Evolutionary conservation across 768 basidiomycete genomes (phyloP).

Genomic region (Candolleomyces aberdarensis): DNA sequence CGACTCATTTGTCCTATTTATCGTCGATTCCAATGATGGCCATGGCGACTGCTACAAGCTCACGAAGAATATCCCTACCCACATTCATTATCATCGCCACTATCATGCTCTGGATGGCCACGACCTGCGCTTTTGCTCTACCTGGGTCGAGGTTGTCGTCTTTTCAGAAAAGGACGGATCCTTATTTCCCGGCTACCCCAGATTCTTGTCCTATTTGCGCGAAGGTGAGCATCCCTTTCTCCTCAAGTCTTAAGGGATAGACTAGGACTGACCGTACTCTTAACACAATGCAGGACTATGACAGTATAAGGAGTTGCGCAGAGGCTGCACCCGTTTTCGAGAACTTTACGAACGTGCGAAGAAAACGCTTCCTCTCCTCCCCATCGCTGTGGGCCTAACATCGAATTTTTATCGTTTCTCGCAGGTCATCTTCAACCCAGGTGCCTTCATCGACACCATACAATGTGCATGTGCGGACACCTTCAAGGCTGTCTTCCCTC

Average conservation of each 20-base stretch:
- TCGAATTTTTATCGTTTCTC: neutral
- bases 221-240: conserved; percentile 28
- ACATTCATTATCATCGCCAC: neutral
- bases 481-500: conserved; percentile 48
- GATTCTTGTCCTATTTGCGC: conserved; percentile 60
- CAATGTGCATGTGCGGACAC: conserved; percentile 57
- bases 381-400: neutral
- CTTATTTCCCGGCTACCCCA: conserved; percentile 50
- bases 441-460: conserved; percentile 59
- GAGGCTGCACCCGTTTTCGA: conserved; percentile 54
- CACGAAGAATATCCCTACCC: neutral
- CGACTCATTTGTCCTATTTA: no score
- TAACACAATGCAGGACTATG: conserved; percentile 37
- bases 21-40: no score
- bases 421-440: conserved; percentile 63
- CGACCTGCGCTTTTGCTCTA: neutral
- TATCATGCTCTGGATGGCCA: neutral
- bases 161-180: conserved; percentile 25
- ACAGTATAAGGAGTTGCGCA: conserved; percentile 53
- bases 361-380: neutral
- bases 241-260: neutral
- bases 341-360: conserved; percentile 51
- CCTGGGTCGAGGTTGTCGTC: neutral
- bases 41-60: neutral
- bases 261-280: neutral